Evolutionary conservation across 768 basidiomycete genomes (phyloP).

Genomic region (Podaxis carcinomalis): DNA sequence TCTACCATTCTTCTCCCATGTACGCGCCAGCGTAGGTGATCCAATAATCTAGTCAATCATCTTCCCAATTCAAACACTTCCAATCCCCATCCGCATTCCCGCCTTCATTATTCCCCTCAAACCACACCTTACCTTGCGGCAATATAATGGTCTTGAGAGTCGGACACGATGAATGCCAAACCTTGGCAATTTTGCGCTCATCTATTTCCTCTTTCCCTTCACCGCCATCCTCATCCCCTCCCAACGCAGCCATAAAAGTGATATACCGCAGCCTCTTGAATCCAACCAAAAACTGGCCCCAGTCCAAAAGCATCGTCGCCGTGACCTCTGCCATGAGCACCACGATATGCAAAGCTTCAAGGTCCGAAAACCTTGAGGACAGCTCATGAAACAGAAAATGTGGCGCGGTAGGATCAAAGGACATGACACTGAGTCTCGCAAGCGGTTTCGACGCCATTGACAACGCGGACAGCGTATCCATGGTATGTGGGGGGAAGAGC

Average conservation of each 20-base stretch:
- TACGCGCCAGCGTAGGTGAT: background rate
- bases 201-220: slow-evolving; percentile 25
- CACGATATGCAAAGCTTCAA: slow-evolving; percentile 62
- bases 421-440: slow-evolving; percentile 52
- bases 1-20: background rate
- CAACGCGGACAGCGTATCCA: slow-evolving; percentile 41
- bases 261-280: slow-evolving; percentile 39
- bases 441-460: slow-evolving; percentile 33
- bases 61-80: slow-evolving; percentile 12
- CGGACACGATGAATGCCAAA: slow-evolving; percentile 56
- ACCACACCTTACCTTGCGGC: slow-evolving; percentile 62
- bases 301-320: slow-evolving; percentile 26
- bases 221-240: slow-evolving; percentile 23
- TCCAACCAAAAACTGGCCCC: slow-evolving; percentile 37
- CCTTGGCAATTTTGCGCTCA: slow-evolving; percentile 47
- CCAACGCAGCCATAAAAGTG: slow-evolving; percentile 25
- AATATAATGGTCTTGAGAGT: slow-evolving; percentile 62
- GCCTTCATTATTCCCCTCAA: slow-evolving; percentile 24
- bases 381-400: slow-evolving; percentile 43
- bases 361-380: slow-evolving; percentile 37
- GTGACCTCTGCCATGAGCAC: slow-evolving; percentile 46
- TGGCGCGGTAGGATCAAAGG: slow-evolving; percentile 46
- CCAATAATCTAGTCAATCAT: background rate
- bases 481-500: slow-evolving; percentile 37
- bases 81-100: slow-evolving; percentile 5